Evolutionary conservation across 306 rosid species (phyloP).

Genomic region (Cucurbita argyrosperma): DNA sequence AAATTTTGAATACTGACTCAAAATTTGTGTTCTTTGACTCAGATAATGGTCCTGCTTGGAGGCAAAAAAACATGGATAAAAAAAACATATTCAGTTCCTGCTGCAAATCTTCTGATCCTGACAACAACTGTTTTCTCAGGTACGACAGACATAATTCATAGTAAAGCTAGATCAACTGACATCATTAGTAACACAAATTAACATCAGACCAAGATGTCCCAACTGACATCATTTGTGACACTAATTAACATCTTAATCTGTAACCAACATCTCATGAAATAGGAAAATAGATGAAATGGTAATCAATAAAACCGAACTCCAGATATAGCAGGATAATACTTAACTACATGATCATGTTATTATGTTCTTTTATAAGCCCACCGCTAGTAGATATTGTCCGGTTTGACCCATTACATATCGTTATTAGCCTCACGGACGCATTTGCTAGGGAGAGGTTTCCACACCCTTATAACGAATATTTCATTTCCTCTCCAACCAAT

Average conservation of each 20-base stretch:
- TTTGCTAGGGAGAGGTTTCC: no score
- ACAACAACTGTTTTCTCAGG: background rate
- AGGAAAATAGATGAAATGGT: no score
- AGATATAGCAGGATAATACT: no score
- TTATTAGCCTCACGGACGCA: no score
- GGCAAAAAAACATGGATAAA: slow-evolving; percentile 11
- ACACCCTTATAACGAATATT: no score
- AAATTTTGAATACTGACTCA: slow-evolving; percentile 63
- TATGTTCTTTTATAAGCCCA: no score
- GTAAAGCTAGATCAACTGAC: background rate
- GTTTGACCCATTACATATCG: no score
- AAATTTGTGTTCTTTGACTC: slow-evolving; percentile 37
- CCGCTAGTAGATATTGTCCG: no score
- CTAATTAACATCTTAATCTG: background rate
- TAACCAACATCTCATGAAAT: no score
- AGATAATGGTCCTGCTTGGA: slow-evolving; percentile 51
- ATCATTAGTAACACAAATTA: background rate
- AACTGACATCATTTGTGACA: background rate
- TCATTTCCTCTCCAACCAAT: no score
- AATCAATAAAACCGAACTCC: no score
- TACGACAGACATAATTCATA: background rate
- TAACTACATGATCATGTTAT: no score
- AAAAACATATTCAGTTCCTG: background rate
- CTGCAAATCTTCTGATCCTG: background rate
- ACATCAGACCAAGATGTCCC: background rate